Percentiles rank a stretch among this genome's conserved stretches.
phyloP scores from a whole-genome alignment of 2,329 filamentous ascomycete genomes.

The Zymoseptoria passerinii region DNA sequence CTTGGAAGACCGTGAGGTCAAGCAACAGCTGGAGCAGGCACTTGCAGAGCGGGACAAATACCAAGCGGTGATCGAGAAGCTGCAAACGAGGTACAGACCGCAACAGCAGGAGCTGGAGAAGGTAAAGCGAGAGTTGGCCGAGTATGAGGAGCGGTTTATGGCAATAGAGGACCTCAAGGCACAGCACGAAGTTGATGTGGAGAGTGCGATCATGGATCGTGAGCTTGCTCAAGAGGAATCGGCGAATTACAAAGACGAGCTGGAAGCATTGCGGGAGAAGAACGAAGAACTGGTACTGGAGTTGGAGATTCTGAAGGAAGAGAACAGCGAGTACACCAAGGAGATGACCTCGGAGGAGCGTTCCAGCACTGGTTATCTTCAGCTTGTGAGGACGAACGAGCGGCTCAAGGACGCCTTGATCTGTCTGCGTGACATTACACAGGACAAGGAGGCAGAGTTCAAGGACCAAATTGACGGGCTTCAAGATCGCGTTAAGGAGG shows the following conservation, averaged over 20 bases:
- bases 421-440: conserved; percentile 74
- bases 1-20: conserved; percentile 72
- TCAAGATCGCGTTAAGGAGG: conserved; percentile 35
- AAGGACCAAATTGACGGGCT: conserved; percentile 49
- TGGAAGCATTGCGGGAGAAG: conserved; percentile 66
- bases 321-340: conserved; percentile 74
- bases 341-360: conserved; percentile 85
- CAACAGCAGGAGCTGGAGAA: conserved; percentile 73
- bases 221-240: conserved; percentile 95
- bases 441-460: conserved; percentile 74
- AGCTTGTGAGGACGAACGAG: conserved; percentile 86
- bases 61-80: conserved; percentile 77
- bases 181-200: conserved; percentile 76
- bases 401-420: conserved; percentile 77
- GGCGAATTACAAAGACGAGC: conserved; percentile 70
- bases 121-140: conserved; percentile 67
- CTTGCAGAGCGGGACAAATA: conserved; percentile 70
- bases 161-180: conserved; percentile 65
- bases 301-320: conserved; percentile 75
- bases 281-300: conserved; percentile 81
- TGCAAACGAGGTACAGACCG: conserved; percentile 81
- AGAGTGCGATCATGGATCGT: conserved; percentile 79
- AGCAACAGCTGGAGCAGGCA: conserved; percentile 68
- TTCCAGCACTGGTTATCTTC: conserved; percentile 77
- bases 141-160: conserved; percentile 61